These are phyloP conservation scores for Alloascoidea hylecoeti DNA, from an alignment of 805 yeast genomes.

Conservation along the genomic window DNA sequence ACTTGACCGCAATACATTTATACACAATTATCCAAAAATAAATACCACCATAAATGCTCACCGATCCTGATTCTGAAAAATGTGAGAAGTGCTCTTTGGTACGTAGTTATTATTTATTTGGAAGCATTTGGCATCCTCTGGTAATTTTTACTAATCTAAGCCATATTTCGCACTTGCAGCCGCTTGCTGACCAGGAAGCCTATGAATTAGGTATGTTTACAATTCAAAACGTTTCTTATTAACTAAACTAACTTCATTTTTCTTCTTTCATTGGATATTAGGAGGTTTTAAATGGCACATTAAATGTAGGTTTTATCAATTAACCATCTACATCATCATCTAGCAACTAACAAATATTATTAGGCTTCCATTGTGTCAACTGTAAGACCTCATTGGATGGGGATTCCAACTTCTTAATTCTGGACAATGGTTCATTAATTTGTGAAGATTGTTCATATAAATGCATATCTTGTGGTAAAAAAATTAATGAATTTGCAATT, in stretches of 20 bases:
- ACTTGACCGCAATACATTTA: too few species aligned
- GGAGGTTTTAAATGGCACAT: conserved; percentile 96
- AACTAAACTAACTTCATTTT: neutral
- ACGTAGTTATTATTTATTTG: too few species aligned
- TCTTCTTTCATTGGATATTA: conserved; percentile 2
- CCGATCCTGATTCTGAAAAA: too few species aligned
- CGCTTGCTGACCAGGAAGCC: too few species aligned
- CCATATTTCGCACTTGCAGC: too few species aligned
- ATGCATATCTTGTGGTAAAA: conserved; percentile 72
- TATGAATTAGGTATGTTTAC: conserved; percentile 47
- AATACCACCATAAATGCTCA: too few species aligned
- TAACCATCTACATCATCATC: neutral
- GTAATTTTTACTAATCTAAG: too few species aligned
- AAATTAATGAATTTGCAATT: conserved; percentile 87
- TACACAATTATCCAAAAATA: too few species aligned
- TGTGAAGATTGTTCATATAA: conserved; percentile 89
- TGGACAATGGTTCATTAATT: conserved; percentile 85
- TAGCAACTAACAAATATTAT: conserved; percentile 3
- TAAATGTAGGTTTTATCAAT: conserved; percentile 31
- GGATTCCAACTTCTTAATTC: conserved; percentile 76
- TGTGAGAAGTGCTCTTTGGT: too few species aligned
- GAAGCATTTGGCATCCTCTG: too few species aligned
- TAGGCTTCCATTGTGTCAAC: conserved; percentile 64
- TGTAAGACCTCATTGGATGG: conserved; percentile 72
- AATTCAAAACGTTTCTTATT: neutral